Conservation (phyloP, 805 yeast species). For the Candida germanica region DNA sequence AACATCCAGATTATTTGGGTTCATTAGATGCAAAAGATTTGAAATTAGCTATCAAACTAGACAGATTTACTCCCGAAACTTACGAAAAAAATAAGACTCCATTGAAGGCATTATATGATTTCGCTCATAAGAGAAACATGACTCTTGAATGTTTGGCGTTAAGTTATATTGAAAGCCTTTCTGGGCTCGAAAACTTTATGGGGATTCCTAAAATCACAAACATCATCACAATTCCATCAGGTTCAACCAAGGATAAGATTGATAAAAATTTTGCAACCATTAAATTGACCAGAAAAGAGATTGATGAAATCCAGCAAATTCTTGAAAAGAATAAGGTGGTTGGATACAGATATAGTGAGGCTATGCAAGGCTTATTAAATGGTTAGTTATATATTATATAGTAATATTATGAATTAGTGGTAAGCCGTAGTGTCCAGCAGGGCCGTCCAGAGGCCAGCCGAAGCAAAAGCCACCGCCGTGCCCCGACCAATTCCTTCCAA, state of each 20-base stretch:
- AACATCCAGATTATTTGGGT: slow-evolving; percentile 20
- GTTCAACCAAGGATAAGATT: slow-evolving; percentile 56
- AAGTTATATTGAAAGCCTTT: slow-evolving; percentile 53
- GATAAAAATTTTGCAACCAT: slow-evolving; percentile 52
- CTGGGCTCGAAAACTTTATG: slow-evolving; percentile 54
- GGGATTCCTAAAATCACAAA: slow-evolving; percentile 44
- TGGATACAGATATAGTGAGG: slow-evolving; percentile 52
- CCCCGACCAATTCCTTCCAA: too few relatives aligned
- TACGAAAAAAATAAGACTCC: slow-evolving; percentile 49
- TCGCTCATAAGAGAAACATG: slow-evolving; percentile 48
- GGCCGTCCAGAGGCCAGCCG: too few relatives aligned
- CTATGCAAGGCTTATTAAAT: slow-evolving; percentile 5
- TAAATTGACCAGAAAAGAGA: slow-evolving; percentile 53
- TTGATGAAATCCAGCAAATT: slow-evolving; percentile 47
- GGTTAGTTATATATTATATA: too few relatives aligned
- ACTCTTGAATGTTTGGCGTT: slow-evolving; percentile 53
- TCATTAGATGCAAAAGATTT: slow-evolving; percentile 59
- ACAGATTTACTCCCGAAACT: slow-evolving; percentile 56
- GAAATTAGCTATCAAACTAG: slow-evolving; percentile 38
- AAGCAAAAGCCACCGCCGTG: too few relatives aligned
- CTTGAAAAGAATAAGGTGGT: slow-evolving; percentile 41
- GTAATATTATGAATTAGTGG: too few relatives aligned
- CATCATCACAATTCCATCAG: slow-evolving; percentile 78
- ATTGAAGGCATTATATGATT: slow-evolving; percentile 47
- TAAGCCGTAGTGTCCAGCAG: too few relatives aligned